A percentile compares a stretch with the other conserved stretches of the same genome.
phyloP scores from a whole-genome alignment of 2,329 filamentous ascomycete species.

The Colletotrichum eleusines region DNA sequence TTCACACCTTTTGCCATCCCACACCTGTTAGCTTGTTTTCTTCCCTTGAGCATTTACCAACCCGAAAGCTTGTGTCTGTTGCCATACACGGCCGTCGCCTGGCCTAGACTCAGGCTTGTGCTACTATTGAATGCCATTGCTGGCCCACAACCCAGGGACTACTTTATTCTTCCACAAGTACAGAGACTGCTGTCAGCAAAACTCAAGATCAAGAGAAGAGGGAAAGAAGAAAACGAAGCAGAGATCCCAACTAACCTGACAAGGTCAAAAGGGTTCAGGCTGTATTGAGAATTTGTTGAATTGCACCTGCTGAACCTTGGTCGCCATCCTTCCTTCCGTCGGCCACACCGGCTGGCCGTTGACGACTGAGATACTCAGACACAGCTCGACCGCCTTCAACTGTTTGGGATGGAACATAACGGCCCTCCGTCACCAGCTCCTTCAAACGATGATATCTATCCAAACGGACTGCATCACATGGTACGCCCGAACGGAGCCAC shows the following conservation, averaged over 20 bases:
- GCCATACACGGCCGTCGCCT: slow-evolving; percentile 12
- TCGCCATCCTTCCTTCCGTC: neutral
- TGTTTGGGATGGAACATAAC: slow-evolving; percentile 52
- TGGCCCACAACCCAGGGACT: slow-evolving; percentile 8
- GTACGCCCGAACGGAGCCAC: slow-evolving; percentile 57
- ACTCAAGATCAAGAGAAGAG: neutral
- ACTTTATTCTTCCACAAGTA: slow-evolving; percentile 35
- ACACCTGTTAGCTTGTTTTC: slow-evolving; percentile 14
- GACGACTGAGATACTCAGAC: neutral
- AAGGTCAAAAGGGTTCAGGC: neutral
- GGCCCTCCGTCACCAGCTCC: slow-evolving; percentile 61
- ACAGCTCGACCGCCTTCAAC: neutral
- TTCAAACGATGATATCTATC: slow-evolving; percentile 53
- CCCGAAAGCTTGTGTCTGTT: slow-evolving; percentile 4
- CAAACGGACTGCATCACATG: slow-evolving; percentile 58
- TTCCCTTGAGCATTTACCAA: slow-evolving; percentile 20
- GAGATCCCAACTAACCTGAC: neutral
- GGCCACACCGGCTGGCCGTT: neutral
- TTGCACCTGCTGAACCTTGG: neutral
- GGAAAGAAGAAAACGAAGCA: neutral
- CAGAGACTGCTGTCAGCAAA: slow-evolving; percentile 16
- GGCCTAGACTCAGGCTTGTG: slow-evolving; percentile 12
- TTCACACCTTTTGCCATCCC: slow-evolving; percentile 22
- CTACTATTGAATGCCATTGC: slow-evolving; percentile 5
- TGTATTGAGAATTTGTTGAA: neutral